Base-by-base conservation (phyloP, 2,329 filamentous ascomycete genomes). In the Bipolaris sorokiniana region DNA sequence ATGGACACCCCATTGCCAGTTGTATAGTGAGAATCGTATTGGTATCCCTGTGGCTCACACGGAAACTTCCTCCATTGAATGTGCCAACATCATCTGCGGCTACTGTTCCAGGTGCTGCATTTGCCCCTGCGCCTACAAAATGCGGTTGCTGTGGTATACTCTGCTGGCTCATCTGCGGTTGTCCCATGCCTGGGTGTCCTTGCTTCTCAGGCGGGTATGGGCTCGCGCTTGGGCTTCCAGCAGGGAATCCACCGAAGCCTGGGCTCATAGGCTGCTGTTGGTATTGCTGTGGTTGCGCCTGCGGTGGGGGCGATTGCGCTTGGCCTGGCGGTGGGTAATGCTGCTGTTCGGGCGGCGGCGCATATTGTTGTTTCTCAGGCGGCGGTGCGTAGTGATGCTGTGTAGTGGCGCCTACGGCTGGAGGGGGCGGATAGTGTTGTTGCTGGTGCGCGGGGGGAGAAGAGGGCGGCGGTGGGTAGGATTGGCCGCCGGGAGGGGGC, bases 1-100 rank as follows among this genome's bases (percentile, higher is more conserved):
- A 77, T 0, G 94, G 94, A 68, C 91, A 96, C 2, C 92, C 92
- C 75, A 95, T 90, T 11, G 94, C 94, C 44, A 98, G 79, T 76
- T 97, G 94, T 20, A 97, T 78, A 0, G 93, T 98, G 60, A 97
- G 77, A 64, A 97, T 89, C 1, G 90, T 92, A 75, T 98, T 99
- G 56, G 87, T 89, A 76, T 97, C 92, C 20, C 95, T 85, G 73
- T 99, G 95, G 70, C 91, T 95, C 72, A 98, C 92, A 41, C 95
- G 85, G 75, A 94, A 99, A 71, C 90, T 94, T 11, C 95, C 95
- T 15, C 95, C 95, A 73, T 98, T 98, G 81, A 98, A 99, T 0
- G 90, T 95, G n/a, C 95, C 95, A 1, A 96, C 86, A 66, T 97
- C 93, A 75, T 98, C 95, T 28, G 86, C 81, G 0, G 78, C 77